A percentile compares a stretch with the other conserved stretches of the same genome.
These are phyloP conservation scores for Hibiscus syriacus DNA, from an alignment of 345 rosid genomes.

Conservation along the genomic window DNA sequence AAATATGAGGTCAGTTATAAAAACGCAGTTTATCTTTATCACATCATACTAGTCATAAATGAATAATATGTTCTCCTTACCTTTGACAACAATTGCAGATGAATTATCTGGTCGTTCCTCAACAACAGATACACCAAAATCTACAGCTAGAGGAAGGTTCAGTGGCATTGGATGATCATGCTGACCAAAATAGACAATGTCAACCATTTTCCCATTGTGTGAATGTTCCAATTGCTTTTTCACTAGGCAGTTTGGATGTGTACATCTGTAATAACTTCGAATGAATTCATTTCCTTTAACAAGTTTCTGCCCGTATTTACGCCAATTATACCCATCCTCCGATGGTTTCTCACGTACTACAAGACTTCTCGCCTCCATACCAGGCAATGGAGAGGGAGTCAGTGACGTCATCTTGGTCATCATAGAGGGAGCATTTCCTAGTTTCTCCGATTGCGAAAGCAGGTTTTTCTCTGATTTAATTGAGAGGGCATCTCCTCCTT, in stretches of 20 bases:
- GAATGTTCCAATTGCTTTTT: constrained; percentile 86
- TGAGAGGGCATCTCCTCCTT: constrained; percentile 17
- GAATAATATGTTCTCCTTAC: constrained; percentile 25
- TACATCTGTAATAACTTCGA: constrained; percentile 87
- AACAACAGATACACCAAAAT: constrained; percentile 33
- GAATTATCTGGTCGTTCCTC: constrained; percentile 42
- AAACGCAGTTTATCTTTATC: not conserved
- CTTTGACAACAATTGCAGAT: constrained; percentile 30
- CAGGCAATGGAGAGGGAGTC: constrained; percentile 19
- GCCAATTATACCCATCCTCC: constrained; percentile 88
- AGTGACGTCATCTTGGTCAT: constrained; percentile 23
- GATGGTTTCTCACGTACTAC: constrained; percentile 61
- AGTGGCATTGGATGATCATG: constrained; percentile 77
- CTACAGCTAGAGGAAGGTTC: constrained; percentile 32
- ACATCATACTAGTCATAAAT: not conserved
- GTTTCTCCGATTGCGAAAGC: constrained; percentile 20
- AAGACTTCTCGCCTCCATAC: constrained; percentile 50
- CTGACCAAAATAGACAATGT: constrained; percentile 57
- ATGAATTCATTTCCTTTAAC: constrained; percentile 88
- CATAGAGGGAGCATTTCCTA: constrained; percentile 29
- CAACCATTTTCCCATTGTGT: constrained; percentile 54
- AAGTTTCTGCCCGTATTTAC: constrained; percentile 91
- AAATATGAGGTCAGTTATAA: constrained; percentile 18
- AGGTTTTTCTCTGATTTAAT: constrained; percentile 21
- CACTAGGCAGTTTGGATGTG: constrained; percentile 68